These are phyloP conservation scores for Ensete glaucum DNA, from an alignment of 176 grass and related monocot genomes.

Conservation along the genomic window DNA sequence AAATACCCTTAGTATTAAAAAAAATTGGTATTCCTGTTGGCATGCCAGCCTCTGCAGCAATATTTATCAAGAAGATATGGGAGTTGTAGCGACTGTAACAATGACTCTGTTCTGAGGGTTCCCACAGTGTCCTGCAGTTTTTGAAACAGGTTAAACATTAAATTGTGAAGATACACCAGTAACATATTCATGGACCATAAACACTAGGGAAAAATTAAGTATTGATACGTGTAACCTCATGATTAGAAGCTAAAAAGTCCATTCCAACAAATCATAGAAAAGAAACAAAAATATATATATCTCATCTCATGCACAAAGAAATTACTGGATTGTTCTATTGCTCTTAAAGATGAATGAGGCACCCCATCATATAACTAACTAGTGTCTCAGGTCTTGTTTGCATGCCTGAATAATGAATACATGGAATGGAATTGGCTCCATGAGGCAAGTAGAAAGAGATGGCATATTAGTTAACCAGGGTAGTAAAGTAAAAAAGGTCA, in stretches of 20 bases:
- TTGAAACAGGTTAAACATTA: neutral
- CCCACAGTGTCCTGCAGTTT: slow-evolving; percentile 46
- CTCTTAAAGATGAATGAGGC: no score
- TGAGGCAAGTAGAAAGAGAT: neutral
- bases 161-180: neutral
- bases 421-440: neutral
- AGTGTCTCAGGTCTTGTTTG: neutral
- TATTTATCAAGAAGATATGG: slow-evolving; percentile 53
- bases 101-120: slow-evolving; percentile 72
- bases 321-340: no score
- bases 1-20: slow-evolving; percentile 34
- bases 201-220: neutral
- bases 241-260: neutral
- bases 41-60: slow-evolving; percentile 4
- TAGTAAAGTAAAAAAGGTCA: no score
- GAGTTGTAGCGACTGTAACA: slow-evolving; percentile 56
- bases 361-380: no score
- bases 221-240: neutral
- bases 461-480: neutral
- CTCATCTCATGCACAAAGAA: no score
- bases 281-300: neutral
- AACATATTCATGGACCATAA: neutral
- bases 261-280: neutral
- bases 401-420: neutral
- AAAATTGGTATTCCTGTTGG: slow-evolving; percentile 6